phyloP scores from a whole-genome alignment of 768 basidiomycete genomes.

The Leccinum imitatum region DNA sequence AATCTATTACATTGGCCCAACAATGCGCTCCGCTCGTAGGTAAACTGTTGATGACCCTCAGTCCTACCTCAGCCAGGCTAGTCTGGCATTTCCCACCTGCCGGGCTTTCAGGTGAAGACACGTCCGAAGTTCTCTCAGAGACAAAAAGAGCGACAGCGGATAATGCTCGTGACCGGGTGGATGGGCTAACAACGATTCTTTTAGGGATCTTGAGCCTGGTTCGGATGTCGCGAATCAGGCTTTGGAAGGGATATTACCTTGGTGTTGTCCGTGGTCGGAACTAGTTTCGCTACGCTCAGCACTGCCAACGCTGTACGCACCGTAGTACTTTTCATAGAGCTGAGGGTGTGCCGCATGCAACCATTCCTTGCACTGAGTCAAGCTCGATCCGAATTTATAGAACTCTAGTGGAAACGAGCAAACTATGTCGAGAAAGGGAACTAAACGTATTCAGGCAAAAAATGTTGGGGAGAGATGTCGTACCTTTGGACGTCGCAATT shows the following conservation, averaged over 20 bases:
- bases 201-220: no score
- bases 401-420: slow-evolving; percentile 94
- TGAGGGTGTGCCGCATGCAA: slow-evolving; percentile 64
- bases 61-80: slow-evolving; percentile 64
- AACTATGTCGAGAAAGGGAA: slow-evolving; percentile 42
- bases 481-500: slow-evolving; percentile 28
- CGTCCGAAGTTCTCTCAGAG: slow-evolving; percentile 53
- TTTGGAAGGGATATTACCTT: no score
- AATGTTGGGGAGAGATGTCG: slow-evolving; percentile 1
- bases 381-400: slow-evolving; percentile 90
- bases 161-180: slow-evolving; percentile 64
- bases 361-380: slow-evolving; percentile 93
- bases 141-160: slow-evolving; percentile 52
- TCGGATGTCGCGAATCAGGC: no score
- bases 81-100: slow-evolving; percentile 15
- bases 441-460: background rate
- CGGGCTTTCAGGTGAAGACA: slow-evolving; percentile 29
- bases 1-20: slow-evolving; percentile 51
- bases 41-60: slow-evolving; percentile 50
- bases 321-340: slow-evolving; percentile 77
- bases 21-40: slow-evolving; percentile 34
- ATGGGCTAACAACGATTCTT: slow-evolving; percentile 46
- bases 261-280: no score
- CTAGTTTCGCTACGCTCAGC: no score
- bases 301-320: no score